These are phyloP conservation scores for Leucocoprinus sp. DNA, from an alignment of 768 basidiomycete genomes.

Conservation along the genomic window DNA sequence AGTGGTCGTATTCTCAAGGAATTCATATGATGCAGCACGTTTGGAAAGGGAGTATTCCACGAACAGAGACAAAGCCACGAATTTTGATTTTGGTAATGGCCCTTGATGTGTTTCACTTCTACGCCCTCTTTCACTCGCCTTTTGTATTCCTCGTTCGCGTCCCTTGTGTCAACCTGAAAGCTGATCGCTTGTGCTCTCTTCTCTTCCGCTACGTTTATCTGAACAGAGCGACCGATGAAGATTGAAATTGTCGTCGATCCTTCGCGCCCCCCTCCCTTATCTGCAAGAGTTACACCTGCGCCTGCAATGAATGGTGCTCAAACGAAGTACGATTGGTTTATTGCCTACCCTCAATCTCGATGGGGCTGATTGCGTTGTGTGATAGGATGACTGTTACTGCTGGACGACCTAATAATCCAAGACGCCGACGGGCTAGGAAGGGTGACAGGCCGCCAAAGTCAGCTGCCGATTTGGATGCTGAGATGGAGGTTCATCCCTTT, in stretches of 20 bases:
- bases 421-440: constrained; percentile 43
- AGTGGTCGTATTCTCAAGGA: constrained; percentile 3
- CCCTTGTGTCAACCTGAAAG: constrained; percentile 31
- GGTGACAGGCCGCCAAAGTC: constrained; percentile 66
- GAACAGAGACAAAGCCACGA: constrained; percentile 35
- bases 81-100: constrained; percentile 26
- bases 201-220: constrained; percentile 33
- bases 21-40: constrained; percentile 8
- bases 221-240: constrained; percentile 93
- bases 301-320: constrained; percentile 25
- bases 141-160: constrained; percentile 25
- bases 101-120: constrained; percentile 15
- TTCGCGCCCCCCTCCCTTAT: constrained; percentile 59
- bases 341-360: constrained; percentile 7
- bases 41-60: constrained; percentile 3
- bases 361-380: constrained; percentile 16
- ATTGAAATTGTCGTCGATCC: constrained; percentile 96
- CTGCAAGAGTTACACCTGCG: constrained; percentile 79
- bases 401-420: constrained; percentile 25
- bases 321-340: constrained; percentile 22
- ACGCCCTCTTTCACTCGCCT: constrained; percentile 23
- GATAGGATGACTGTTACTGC: constrained; percentile 5
- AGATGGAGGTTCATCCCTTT: constrained; percentile 81
- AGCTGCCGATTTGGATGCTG: constrained; percentile 89
- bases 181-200: constrained; percentile 33